Conservation (phyloP, 805 yeast species). For the Zygoascus bituminiphila region DNA sequence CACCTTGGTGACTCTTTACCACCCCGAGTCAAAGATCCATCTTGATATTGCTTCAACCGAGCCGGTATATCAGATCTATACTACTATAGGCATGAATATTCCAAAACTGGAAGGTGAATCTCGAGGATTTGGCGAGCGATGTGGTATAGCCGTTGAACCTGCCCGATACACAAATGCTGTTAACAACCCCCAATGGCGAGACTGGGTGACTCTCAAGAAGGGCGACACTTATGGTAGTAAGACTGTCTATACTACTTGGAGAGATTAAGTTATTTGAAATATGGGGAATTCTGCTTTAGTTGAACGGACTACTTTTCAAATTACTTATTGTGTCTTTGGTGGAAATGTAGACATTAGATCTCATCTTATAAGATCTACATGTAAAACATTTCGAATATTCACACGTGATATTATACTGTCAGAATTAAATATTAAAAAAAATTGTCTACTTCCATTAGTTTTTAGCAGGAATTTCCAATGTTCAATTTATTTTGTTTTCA, state of each 20-base stretch:
- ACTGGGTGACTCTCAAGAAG: constrained; percentile 40
- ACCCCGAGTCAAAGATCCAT: constrained; percentile 37
- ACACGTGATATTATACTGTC: no score
- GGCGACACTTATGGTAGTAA: constrained; percentile 48
- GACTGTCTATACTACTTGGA: constrained; percentile 26
- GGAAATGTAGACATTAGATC: no score
- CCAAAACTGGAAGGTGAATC: constrained; percentile 25
- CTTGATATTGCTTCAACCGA: constrained; percentile 48
- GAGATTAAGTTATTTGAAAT: no score
- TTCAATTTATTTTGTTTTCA: no score
- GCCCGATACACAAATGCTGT: constrained; percentile 51
- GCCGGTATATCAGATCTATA: constrained; percentile 58
- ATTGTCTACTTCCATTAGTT: no score
- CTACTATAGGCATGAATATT: constrained; percentile 45
- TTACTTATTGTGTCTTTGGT: no score
- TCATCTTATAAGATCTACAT: no score
- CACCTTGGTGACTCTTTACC: constrained; percentile 36
- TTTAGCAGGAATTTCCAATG: no score
- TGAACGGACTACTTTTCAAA: no score
- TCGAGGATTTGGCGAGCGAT: constrained; percentile 26
- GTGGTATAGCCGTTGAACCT: constrained; percentile 59
- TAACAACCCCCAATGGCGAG: constrained; percentile 38
- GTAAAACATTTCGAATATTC: no score
- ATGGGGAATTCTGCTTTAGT: no score
- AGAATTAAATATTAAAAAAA: no score